Conservation (phyloP, 2,329 filamentous ascomycete species). For the Sphaerulina musiva region DNA sequence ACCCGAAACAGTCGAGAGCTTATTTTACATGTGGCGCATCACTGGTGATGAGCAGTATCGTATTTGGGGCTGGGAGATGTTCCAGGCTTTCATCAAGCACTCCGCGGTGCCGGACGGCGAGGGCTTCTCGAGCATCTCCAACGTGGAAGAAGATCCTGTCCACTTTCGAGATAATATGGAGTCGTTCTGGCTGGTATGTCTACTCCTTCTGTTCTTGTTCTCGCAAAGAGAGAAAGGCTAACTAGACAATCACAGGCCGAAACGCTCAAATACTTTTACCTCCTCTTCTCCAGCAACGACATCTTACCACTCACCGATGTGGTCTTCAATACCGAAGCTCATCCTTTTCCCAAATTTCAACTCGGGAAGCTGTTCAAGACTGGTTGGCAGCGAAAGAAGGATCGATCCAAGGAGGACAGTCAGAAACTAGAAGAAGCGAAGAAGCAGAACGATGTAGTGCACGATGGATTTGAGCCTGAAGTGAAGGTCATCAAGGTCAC, state of each 20-base stretch:
- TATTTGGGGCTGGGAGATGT: constrained; percentile 99
- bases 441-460: constrained; percentile 14
- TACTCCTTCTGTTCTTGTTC: background rate
- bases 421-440: constrained; percentile 11
- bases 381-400: constrained; percentile 67
- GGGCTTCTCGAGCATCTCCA: constrained; percentile 73
- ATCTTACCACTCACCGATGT: constrained; percentile 77
- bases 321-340: constrained; percentile 94
- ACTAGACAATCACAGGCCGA: constrained; percentile 57
- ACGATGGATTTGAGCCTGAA: constrained; percentile 14
- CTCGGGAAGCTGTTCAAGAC: constrained; percentile 70
- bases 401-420: constrained; percentile 9
- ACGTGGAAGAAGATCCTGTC: constrained; percentile 68
- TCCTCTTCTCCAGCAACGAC: constrained; percentile 80
- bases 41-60: constrained; percentile 84
- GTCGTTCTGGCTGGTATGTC: constrained; percentile 87
- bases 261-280: constrained; percentile 95
- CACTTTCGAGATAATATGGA: constrained; percentile 85
- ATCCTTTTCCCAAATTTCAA: constrained; percentile 81
- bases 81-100: constrained; percentile 80
- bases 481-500: constrained; percentile 21
- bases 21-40: constrained; percentile 99
- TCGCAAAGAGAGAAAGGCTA: background rate
- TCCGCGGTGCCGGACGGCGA: constrained; percentile 70
- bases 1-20: constrained; percentile 89